Conservation (phyloP, 331 rosid species). For the Saraca asoca region DNA sequence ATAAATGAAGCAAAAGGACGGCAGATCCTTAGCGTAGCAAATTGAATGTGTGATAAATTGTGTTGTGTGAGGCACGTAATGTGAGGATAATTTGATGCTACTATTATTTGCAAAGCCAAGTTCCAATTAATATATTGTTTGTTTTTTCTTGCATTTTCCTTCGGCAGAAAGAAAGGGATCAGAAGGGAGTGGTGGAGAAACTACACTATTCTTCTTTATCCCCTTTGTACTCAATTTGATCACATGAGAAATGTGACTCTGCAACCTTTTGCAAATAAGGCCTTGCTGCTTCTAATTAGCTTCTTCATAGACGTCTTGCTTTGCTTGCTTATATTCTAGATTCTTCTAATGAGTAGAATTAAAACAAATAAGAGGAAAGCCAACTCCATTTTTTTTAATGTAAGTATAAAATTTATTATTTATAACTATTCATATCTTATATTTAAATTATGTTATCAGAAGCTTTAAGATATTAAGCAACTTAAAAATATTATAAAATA, state of each 20-base stretch:
- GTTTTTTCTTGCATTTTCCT: too few species aligned
- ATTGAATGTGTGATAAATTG: slow-evolving; percentile 35
- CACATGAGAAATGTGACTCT: slow-evolving; percentile 23
- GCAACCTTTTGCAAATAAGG: slow-evolving; percentile 35
- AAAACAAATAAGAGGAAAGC: not conserved
- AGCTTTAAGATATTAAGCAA: too few species aligned
- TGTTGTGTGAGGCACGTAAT: slow-evolving; percentile 71
- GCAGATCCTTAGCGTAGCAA: slow-evolving; percentile 57
- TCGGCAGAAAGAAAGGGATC: not conserved
- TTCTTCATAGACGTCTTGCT: not conserved
- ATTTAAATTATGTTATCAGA: too few species aligned
- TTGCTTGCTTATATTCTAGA: not conserved
- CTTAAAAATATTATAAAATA: too few species aligned
- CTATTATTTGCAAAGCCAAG: slow-evolving; percentile 27
- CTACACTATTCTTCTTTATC: slow-evolving; percentile 38
- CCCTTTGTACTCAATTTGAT: slow-evolving; percentile 25
- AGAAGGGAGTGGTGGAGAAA: slow-evolving; percentile 20
- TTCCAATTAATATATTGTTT: too few species aligned
- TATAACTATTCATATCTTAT: too few species aligned
- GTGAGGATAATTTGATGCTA: slow-evolving; percentile 30
- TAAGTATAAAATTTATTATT: too few species aligned
- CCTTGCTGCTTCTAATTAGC: not conserved
- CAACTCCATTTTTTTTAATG: not conserved
- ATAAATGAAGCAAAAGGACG: slow-evolving; percentile 12
- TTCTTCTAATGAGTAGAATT: too few species aligned